These are phyloP conservation scores for Batkoa obscura DNA, from an alignment of 371 early-diverging fungal genomes.

Conservation along the genomic window DNA sequence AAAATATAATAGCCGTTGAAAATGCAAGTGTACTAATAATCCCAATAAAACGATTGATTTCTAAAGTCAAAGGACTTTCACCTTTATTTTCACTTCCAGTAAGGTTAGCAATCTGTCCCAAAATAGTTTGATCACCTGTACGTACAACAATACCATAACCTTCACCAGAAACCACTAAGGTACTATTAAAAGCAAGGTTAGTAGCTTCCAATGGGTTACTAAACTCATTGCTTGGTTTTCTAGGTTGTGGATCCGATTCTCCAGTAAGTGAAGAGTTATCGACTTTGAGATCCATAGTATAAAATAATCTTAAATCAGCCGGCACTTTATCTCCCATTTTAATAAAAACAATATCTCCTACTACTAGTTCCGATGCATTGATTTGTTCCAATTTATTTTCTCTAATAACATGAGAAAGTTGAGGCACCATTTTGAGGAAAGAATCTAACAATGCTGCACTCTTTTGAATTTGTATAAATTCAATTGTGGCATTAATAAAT, in stretches of 20 bases:
- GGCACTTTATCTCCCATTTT: slow-evolving; percentile 44
- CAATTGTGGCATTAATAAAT: slow-evolving; percentile 74
- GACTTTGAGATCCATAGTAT: slow-evolving; percentile 33
- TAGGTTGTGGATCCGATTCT: slow-evolving; percentile 23
- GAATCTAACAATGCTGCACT: slow-evolving; percentile 65
- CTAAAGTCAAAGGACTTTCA: slow-evolving; percentile 37
- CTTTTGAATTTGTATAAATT: slow-evolving; percentile 77
- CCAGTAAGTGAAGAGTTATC: slow-evolving; percentile 50
- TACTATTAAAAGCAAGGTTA: slow-evolving; percentile 45
- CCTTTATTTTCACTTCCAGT: slow-evolving; percentile 17
- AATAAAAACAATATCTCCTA: slow-evolving; percentile 38
- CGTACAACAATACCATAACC: slow-evolving; percentile 37
- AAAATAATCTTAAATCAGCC: slow-evolving; percentile 39
- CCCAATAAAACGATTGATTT: slow-evolving; percentile 42
- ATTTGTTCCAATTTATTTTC: not conserved
- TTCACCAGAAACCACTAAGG: slow-evolving; percentile 34
- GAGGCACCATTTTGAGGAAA: slow-evolving; percentile 73
- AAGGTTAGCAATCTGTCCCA: slow-evolving; percentile 48
- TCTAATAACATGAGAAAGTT: slow-evolving; percentile 32
- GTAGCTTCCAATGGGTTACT: slow-evolving; percentile 13
- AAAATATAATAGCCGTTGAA: slow-evolving; percentile 18
- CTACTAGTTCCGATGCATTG: slow-evolving; percentile 8
- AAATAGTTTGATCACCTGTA: slow-evolving; percentile 34
- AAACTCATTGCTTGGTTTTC: not conserved
- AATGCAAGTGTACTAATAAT: slow-evolving; percentile 40